Base-by-base conservation (phyloP, 2,329 filamentous ascomycete species). In the Xylaria sp. region DNA sequence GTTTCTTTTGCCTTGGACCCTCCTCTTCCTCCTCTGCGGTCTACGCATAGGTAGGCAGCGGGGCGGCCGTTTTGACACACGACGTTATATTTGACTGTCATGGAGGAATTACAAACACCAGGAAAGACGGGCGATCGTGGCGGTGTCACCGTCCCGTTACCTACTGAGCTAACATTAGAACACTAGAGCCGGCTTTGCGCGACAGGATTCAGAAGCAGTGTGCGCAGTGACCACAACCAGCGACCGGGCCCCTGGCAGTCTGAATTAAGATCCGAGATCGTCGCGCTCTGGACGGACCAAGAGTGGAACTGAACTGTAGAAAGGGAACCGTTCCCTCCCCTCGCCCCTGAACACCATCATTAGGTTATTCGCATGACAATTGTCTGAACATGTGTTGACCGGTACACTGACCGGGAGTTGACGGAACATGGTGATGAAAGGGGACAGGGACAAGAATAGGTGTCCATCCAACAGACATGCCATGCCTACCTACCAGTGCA, bases 161-260 rank as follows among this genome's bases (percentile, higher is more conserved):
- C 68, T 55, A 57, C 54, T 67, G 69, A 73, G 68, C 74, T 75
- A 75, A 71, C 73, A 76, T 75, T 75, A 75, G 75, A 75, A 76
- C 73, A 76, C 75, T 75, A 75, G 75, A 75, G 75, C 45, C 69
- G 65, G 61, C 61, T 50, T 54, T 71, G 65, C 50, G 68, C 68
- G 64, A 70, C 69, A 75, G 74, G 74, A 75, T 76, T 72, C 56
- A 54, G 34, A 53, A 57, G 17, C 45, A 65, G 14, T 8, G 56
- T 30, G 58, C 24, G 24, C 61, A 62, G 61, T 51, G 36, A 34
- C 61, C 58, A 57, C 24, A 53, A 34, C 60, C n/a, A 65, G 61
- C 47, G 61, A 51, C 58, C 32, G 48, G 50, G n/a, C 32, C 68
- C 69, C 69, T 67, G 60, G 48, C 60, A 42, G 58, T 50, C 51